A percentile compares a stretch with the other conserved stretches of the same genome.
Evolutionary conservation across 306 rosid genomes (phyloP).

Genomic region (Sphenostylis stenocarpa): DNA sequence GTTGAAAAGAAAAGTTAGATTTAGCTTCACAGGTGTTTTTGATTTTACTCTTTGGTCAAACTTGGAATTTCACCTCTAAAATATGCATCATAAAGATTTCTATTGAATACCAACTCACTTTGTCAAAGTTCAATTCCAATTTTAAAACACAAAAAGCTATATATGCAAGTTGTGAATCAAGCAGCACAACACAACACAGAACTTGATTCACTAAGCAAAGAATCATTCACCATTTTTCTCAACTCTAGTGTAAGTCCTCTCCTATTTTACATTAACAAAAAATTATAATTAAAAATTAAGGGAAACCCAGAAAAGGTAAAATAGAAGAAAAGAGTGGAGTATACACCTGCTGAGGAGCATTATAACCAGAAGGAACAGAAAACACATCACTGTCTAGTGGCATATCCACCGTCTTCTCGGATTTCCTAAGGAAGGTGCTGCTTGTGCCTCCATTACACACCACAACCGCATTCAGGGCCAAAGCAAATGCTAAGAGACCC

Average conservation of each 20-base stretch:
- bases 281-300: not conserved
- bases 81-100: not conserved
- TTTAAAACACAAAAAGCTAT: not conserved
- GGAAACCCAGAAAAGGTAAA: not conserved
- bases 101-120: not conserved
- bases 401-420: constrained; percentile 49
- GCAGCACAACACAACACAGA: not conserved
- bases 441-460: constrained; percentile 57
- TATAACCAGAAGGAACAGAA: constrained; percentile 59
- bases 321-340: not conserved
- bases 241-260: too few species aligned
- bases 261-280: not conserved
- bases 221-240: not conserved
- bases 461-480: constrained; percentile 34
- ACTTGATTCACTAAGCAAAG: not conserved
- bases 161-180: not conserved
- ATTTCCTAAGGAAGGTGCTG: constrained; percentile 45
- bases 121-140: not conserved
- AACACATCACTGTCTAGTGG: constrained; percentile 62
- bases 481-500: constrained; percentile 7
- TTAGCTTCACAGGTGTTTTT: too few species aligned
- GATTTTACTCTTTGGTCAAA: not conserved
- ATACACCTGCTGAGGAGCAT: constrained; percentile 80
- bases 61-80: not conserved
- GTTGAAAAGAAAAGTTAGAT: not conserved